A percentile compares a stretch with the other conserved stretches of the same genome.
Evolutionary conservation across 192 early-diverging fungal genomes (phyloP).

Genomic region (Borealophlyctis nickersoniae): DNA sequence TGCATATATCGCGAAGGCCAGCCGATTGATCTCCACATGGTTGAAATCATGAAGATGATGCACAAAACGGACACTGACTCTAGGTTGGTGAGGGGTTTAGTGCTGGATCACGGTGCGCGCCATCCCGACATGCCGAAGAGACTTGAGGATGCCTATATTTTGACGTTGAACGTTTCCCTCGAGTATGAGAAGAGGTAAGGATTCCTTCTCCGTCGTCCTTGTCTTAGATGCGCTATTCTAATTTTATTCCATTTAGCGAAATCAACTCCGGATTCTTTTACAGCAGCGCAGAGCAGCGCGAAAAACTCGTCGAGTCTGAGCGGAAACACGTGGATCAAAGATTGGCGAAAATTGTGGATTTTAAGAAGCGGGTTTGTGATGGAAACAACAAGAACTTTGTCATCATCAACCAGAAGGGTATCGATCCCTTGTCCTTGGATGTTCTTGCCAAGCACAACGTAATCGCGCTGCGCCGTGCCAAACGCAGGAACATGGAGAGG

Average conservation of each 20-base stretch:
- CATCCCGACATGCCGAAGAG: constrained; percentile 99
- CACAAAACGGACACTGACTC: constrained; percentile 97
- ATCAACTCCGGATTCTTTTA: constrained; percentile 99
- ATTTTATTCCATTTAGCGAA: constrained; percentile 51
- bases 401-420: constrained; percentile 98
- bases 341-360: constrained; percentile 90
- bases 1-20: constrained; percentile 73
- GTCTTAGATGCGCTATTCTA: no score
- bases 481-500: constrained; percentile 99
- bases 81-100: constrained; percentile 86
- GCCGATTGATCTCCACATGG: constrained; percentile 98
- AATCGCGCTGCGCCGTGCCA: constrained; percentile 91
- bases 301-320: constrained; percentile 97
- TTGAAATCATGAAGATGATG: constrained; percentile 99
- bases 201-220: no score
- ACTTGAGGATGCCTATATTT: constrained; percentile 80
- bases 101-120: constrained; percentile 97
- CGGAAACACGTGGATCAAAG: constrained; percentile 93
- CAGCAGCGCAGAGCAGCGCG: constrained; percentile 94
- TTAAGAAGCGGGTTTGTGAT: constrained; percentile 94
- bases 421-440: constrained; percentile 96
- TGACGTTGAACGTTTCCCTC: constrained; percentile 95
- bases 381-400: constrained; percentile 87
- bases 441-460: constrained; percentile 94
- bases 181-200: constrained; percentile 96